These are phyloP conservation scores for Dothideomycetes sp. DNA, from an alignment of 2,329 filamentous ascomycete genomes.

Conservation along the genomic window DNA sequence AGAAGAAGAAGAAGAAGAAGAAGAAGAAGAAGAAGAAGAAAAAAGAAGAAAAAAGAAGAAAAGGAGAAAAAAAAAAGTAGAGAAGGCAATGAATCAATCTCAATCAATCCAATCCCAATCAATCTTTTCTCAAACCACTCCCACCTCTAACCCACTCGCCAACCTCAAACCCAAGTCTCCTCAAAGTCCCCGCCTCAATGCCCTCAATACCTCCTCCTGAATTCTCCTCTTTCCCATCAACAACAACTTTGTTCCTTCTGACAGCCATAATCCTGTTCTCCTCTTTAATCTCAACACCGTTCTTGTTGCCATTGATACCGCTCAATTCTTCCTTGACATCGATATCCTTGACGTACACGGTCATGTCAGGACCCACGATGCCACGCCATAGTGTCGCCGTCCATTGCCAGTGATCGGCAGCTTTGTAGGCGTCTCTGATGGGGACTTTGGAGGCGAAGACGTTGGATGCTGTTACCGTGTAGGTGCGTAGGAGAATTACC, in stretches of 20 bases:
- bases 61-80: no score
- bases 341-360: conserved; percentile 56
- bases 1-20: neutral
- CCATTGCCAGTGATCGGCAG: conserved; percentile 96
- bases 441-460: conserved; percentile 63
- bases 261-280: conserved; percentile 27
- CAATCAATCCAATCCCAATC: no score
- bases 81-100: no score
- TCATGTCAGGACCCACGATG: conserved; percentile 70
- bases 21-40: no score
- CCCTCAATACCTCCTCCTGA: conserved; percentile 14
- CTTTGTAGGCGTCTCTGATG: conserved; percentile 66
- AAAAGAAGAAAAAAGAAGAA: no score
- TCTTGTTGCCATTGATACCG: conserved; percentile 18
- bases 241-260: conserved; percentile 26
- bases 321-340: conserved; percentile 19
- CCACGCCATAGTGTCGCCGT: conserved; percentile 90
- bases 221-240: conserved; percentile 23
- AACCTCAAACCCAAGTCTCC: conserved; percentile 77
- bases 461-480: conserved; percentile 71
- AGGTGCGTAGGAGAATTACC: conserved; percentile 68
- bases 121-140: conserved; percentile 5
- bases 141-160: conserved; percentile 60
- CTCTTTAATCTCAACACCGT: conserved; percentile 33
- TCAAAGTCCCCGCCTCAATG: conserved; percentile 45